Conservation (phyloP, 768 basidiomycete genomes). For the Hypsizygus marmoreus region DNA sequence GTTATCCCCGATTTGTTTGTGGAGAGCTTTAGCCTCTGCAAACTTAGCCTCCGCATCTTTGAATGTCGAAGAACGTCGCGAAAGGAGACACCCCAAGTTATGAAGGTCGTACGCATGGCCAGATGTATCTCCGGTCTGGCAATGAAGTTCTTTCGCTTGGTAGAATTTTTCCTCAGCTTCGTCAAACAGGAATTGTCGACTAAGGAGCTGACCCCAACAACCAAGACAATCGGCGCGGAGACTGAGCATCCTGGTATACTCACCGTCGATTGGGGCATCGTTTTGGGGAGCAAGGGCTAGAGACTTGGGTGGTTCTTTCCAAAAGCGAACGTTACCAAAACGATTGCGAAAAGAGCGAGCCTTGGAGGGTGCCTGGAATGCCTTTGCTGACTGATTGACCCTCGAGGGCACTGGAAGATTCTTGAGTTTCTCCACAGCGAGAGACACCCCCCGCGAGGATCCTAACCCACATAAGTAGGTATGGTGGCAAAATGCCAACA, state of each 20-base stretch:
- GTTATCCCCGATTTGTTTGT: conserved; percentile 19
- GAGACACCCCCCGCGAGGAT: conserved; percentile 19
- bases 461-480: conserved; percentile 24
- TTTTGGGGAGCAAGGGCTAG: neutral
- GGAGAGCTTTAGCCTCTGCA: conserved; percentile 17
- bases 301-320: conserved; percentile 5
- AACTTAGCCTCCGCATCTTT: conserved; percentile 18
- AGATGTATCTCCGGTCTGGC: conserved; percentile 18
- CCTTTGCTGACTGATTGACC: neutral
- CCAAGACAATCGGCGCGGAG: conserved; percentile 28
- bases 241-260: conserved; percentile 1
- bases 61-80: conserved; percentile 6
- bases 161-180: conserved; percentile 24
- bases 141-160: conserved; percentile 24
- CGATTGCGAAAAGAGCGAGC: neutral
- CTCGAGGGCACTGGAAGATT: neutral
- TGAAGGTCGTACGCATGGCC: conserved; percentile 31
- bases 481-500: conserved; percentile 24
- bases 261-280: neutral
- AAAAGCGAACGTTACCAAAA: conserved; percentile 4
- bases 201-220: conserved; percentile 28
- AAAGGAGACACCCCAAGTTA: conserved; percentile 25
- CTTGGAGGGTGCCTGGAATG: neutral
- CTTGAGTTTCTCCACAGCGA: conserved; percentile 21
- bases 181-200: conserved; percentile 19